Evolutionary conservation across 2,329 filamentous ascomycete genomes (phyloP).

Genomic region (Nemania serpens): DNA sequence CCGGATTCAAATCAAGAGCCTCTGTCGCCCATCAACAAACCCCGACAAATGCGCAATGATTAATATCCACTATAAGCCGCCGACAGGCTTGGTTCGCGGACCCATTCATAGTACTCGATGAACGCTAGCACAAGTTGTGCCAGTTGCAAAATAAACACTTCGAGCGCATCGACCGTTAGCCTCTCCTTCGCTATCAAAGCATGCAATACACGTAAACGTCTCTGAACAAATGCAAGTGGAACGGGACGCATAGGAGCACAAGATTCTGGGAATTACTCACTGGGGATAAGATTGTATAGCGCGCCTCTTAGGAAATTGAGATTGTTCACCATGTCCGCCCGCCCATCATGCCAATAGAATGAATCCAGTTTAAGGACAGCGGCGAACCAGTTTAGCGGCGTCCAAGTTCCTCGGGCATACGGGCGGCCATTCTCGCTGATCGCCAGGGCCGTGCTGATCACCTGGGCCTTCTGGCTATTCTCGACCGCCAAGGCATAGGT

Average conservation of each 20-base stretch:
- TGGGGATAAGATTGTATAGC: constrained; percentile 45
- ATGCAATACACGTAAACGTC: not conserved
- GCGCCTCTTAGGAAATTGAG: constrained; percentile 42
- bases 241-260: not conserved
- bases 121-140: constrained; percentile 31
- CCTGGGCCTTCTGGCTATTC: constrained; percentile 37
- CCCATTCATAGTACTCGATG: constrained; percentile 31
- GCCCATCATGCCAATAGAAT: constrained; percentile 24
- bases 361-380: constrained; percentile 43
- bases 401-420: constrained; percentile 44
- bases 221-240: too few species aligned
- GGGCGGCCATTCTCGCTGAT: constrained; percentile 27
- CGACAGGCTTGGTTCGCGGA: constrained; percentile 14
- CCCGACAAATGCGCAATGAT: not conserved
- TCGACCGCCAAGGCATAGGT: constrained; percentile 45
- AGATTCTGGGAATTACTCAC: constrained; percentile 6
- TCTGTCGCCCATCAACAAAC: too few species aligned
- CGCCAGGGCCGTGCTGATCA: constrained; percentile 40
- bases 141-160: constrained; percentile 38
- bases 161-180: too few species aligned
- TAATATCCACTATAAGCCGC: constrained; percentile 10
- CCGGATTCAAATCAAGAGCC: not conserved
- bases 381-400: constrained; percentile 47
- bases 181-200: too few species aligned
- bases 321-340: constrained; percentile 34